Evolutionary conservation across 2,329 filamentous ascomycete genomes (phyloP), one percentile per base, ranked within the genome.

Genomic region (Pseudogymnoascus sp.): DNA sequence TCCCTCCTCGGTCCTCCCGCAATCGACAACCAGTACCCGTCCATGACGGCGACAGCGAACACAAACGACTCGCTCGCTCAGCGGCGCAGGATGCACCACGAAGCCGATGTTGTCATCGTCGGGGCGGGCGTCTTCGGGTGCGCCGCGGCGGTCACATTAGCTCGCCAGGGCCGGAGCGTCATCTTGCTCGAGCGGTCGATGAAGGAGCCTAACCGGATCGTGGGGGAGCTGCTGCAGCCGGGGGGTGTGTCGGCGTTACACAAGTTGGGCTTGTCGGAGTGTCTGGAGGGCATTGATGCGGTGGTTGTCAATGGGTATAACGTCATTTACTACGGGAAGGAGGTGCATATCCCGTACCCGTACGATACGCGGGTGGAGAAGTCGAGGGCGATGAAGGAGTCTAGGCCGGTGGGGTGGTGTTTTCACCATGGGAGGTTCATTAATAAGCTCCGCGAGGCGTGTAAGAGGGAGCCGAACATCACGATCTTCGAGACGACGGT

Each of bases 381-480:
- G 70, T 74, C 65, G 68, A 71, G 21, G 66, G 23, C 50, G 23
- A 59, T 31, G 50, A 16, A 62, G 28, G 67, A 65, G 31, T 70
- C 66, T 10, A 70, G 80, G 66, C 87, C 89, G 1, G 82, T 91
- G 71, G 94, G 94, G 40, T 81, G 89, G 66, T 84, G 84, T 56
- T 99, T 99, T 75, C 94, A 99, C 78, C 94, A 99, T 77, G 94
- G 94, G 56, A 85, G 91, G 69, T 97, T 99, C 77, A 91, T 99
- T 70, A 85, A 82, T 76, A 87, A 90, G 73, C 78, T 99, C 67
- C 85, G 94, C 65, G 82, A 82, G 69, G 88, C 90, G 25, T 94
- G 92, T 63, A 77, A 85, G 72, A 80, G 77, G 16, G 87, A 92
- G 71, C 81, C 87, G 66, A 96, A 97, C 73, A 91, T 99, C 69